Percentiles rank a stretch among this genome's conserved stretches.
Conservation (phyloP, 176 grass and related monocot species). For the Eragrostis nindensis region DNA sequence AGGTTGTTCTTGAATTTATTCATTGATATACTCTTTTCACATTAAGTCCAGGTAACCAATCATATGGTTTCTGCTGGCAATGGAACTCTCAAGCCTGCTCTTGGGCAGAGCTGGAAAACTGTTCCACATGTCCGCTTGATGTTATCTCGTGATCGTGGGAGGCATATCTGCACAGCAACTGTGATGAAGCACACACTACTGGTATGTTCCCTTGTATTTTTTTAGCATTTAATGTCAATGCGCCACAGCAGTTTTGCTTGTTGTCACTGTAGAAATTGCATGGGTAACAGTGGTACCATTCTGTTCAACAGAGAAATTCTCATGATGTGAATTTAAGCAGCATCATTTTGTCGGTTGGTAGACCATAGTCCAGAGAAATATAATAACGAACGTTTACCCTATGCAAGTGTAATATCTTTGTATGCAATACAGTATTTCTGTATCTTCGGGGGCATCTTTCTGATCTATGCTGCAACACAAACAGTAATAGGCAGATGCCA, state of each 20-base stretch:
- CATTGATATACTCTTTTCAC: constrained; percentile 3
- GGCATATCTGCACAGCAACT: constrained; percentile 49
- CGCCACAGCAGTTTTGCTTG: constrained; percentile 5
- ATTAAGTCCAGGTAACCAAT: constrained; percentile 52
- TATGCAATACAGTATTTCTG: not conserved
- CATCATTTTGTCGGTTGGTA: not conserved
- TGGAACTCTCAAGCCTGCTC: constrained; percentile 60
- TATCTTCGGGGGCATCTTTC: not conserved
- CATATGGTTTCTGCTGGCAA: constrained; percentile 66
- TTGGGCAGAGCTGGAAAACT: constrained; percentile 69
- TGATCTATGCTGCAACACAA: constrained; percentile 25
- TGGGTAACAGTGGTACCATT: not conserved
- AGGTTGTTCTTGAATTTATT: not conserved
- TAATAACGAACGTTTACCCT: not conserved
- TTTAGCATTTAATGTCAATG: constrained; percentile 8
- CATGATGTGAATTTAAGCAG: not conserved
- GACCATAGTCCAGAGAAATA: not conserved
- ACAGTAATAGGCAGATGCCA: not conserved
- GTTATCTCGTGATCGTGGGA: constrained; percentile 46
- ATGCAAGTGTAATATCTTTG: not conserved
- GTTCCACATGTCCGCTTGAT: constrained; percentile 69
- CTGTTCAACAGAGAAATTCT: constrained; percentile 3
- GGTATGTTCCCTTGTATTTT: constrained; percentile 44
- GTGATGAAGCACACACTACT: constrained; percentile 68
- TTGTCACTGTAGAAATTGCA: constrained; percentile 5